Evolutionary conservation across 1,139 yeast species (phyloP), one percentile per base, ranked within the genome.

Genomic region (Blastobotrys apis): DNA sequence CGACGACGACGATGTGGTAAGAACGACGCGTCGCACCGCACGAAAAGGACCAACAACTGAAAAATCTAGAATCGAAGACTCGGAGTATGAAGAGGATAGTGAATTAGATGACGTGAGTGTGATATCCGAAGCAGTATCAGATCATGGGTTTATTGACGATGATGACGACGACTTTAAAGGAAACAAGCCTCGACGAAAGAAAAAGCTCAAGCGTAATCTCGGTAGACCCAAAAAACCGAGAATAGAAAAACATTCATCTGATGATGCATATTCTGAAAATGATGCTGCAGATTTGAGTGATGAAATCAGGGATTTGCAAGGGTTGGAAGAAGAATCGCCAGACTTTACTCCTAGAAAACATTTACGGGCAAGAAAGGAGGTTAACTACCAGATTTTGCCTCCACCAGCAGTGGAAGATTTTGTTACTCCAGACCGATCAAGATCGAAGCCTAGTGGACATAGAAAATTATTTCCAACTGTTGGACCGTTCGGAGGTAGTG

Each of bases 301-400:
- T 45, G 81, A 77, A 53, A 66, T 77, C 34, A 75, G 73, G 16
- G 81, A 77, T 22, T 60, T 78, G 33, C 69, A 74, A 47, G 77
- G 52, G 20, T 2, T 4, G 12, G 46, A 78, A 4, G 71, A 77
- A 1, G 78, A 80, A 1, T 15, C 37, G 10, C 33, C 36, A 3
- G 41, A 31, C 4, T 3, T 20, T 1, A 60, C 68, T 17, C 74
- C 73, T 8, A 62, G 68, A 55, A 82, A 84, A 58, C 81, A 84
- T 45, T 69, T 86, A 38, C 74, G 97, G 51, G 92, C 86, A 54
- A 68, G 96, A 47, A 81, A 84, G 48, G 80, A 78, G 32, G 80
- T 88, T 13, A 85, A 88, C 58, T 88, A 88, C 61, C 77, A 84
- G n/a, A 73, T 88, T 4, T 92, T 95, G 0, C 95, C 96, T 1